Conservation (phyloP, 768 basidiomycete species). For the Filobasidium floriforme region DNA sequence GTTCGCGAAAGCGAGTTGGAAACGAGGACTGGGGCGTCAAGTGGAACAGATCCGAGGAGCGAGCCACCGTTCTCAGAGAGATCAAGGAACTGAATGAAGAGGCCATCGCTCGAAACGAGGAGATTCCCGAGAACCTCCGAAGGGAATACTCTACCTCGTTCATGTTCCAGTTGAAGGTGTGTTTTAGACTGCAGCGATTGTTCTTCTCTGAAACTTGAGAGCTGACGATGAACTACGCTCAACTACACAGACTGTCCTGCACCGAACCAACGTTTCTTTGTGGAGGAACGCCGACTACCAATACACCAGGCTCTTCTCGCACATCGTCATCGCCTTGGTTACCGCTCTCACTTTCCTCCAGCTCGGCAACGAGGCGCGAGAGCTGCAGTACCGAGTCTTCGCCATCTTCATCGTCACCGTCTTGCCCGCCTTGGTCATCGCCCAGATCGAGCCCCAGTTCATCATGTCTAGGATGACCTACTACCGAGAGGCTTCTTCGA, state of each 20-base stretch:
- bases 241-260: slow-evolving; percentile 50
- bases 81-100: slow-evolving; percentile 49
- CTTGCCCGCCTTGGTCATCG: slow-evolving; percentile 54
- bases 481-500: slow-evolving; percentile 62
- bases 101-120: slow-evolving; percentile 30
- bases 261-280: slow-evolving; percentile 61
- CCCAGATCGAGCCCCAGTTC: slow-evolving; percentile 75
- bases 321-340: slow-evolving; percentile 49
- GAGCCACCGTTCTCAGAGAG: slow-evolving; percentile 45
- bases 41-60: slow-evolving; percentile 69
- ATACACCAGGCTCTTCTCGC: slow-evolving; percentile 71
- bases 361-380: slow-evolving; percentile 58
- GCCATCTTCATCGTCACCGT: slow-evolving; percentile 51
- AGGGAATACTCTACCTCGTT: slow-evolving; percentile 57
- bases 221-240: background rate
- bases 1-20: slow-evolving; percentile 57
- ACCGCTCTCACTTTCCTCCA: slow-evolving; percentile 73
- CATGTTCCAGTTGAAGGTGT: slow-evolving; percentile 57
- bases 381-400: slow-evolving; percentile 60
- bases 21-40: slow-evolving; percentile 78
- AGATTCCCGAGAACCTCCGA: slow-evolving; percentile 23
- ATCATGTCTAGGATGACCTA: slow-evolving; percentile 58
- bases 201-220: too few species aligned
- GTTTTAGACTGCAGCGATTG: background rate
- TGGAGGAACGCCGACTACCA: slow-evolving; percentile 72